phyloP scores from a whole-genome alignment of 2,329 filamentous ascomycete genomes.

The Diaporthe amygdali region DNA sequence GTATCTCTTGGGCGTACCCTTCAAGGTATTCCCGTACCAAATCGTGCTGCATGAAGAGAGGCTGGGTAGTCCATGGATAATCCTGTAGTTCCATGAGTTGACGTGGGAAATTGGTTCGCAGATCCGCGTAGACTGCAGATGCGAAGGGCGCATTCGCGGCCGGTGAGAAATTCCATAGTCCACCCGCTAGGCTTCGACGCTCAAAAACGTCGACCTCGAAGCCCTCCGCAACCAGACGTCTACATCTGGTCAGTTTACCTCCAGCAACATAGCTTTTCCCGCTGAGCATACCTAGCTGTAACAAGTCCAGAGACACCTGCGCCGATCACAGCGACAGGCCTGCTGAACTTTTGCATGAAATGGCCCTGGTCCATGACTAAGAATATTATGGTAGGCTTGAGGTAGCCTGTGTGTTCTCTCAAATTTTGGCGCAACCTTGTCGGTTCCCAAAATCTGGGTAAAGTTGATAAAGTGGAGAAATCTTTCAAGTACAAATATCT shows the following conservation, averaged over 20 bases:
- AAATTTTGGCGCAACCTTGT: background rate
- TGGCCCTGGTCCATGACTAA: background rate
- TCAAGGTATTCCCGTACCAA: background rate
- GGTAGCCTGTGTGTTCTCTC: fast-evolving
- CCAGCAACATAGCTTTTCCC: background rate
- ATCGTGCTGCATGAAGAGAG: background rate
- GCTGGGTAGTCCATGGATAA: background rate
- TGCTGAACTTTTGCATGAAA: background rate
- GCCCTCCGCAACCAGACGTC: background rate
- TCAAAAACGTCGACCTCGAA: background rate
- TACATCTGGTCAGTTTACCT: background rate
- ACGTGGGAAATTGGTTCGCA: conserved; percentile 13
- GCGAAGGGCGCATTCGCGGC: background rate
- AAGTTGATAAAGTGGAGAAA: too few relatives aligned
- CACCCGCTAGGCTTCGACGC: background rate
- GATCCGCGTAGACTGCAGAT: background rate
- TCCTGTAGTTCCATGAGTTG: conserved; percentile 17
- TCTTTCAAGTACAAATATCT: background rate
- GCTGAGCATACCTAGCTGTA: background rate
- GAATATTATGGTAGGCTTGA: background rate
- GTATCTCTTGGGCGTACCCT: background rate
- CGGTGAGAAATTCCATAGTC: background rate
- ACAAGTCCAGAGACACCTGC: conserved; percentile 12
- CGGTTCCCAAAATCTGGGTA: background rate
- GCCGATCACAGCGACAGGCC: background rate